Base-by-base conservation (phyloP, 495 filamentous ascomycete species). In the Penicillium crystallinum region DNA sequence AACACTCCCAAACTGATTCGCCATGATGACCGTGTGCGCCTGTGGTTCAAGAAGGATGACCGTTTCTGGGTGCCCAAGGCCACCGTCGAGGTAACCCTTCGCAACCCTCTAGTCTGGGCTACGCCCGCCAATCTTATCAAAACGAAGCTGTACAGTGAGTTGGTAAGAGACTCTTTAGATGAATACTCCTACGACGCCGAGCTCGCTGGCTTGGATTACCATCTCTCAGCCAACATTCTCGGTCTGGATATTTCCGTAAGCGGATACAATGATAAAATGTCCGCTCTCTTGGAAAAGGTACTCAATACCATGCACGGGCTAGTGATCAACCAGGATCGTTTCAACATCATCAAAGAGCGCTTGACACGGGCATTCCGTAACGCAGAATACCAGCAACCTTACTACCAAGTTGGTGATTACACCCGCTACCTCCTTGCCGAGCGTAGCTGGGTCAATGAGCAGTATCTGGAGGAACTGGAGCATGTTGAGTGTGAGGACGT, bases 31-130 rank as follows among this genome's bases (percentile, higher is more conserved):
- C 71, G 82, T 7, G 82, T 87, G 2, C 84, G 93, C 27, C 83
- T 88, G n/a, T 99, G 93, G 93, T 97, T 82, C 71, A 99, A 99
- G 79, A 97, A 97, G 70, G 93, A 99, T 58, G 93, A 99, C 59
- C 89, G 83, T 0, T 99, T 97, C 72, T 99, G 93, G 93, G 93
- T 99, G 4, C 93, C 93, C 2, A 97, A 96, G 67, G 93, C 85
- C 0, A 96, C 87, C 56, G 66, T 97, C 14, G 79, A 89, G 58
- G 79, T 96, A 35, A 87, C 82, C 43, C 78, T 95, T 55, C 81
- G 88, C 53, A 96, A 87, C 49, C 87, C 90, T 5, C 64, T 95
- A 30, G 81, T 85, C 19, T 84, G 82, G 66, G 80, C 88, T 2
- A 91, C 87, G 4, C 88, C 93, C 3, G 82, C 84, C 37, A 90